A percentile compares a stretch with the other conserved stretches of the same genome.
Conservation (phyloP, 1,284 basidiomycete genomes). For the Ustilago crameri region DNA sequence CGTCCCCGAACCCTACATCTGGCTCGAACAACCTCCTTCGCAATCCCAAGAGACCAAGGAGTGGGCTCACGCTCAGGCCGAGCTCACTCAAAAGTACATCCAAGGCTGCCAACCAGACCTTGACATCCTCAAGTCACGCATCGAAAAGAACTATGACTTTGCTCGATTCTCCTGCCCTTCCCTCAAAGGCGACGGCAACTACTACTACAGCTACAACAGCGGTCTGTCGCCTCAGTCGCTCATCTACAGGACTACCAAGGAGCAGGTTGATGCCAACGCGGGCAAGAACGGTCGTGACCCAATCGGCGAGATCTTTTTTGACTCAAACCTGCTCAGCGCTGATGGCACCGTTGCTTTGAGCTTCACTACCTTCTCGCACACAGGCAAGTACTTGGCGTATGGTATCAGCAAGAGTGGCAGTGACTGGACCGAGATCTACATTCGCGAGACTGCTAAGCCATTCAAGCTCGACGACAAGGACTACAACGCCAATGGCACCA, state of each 20-base stretch:
- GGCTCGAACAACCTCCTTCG: conserved; percentile 64
- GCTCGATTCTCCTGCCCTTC: conserved; percentile 62
- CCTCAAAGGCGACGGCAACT: conserved; percentile 58
- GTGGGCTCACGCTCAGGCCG: conserved; percentile 61
- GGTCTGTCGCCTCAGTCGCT: conserved; percentile 64
- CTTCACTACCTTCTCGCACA: conserved; percentile 58
- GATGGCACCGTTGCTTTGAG: conserved; percentile 64
- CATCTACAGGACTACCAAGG: conserved; percentile 55
- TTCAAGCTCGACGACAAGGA: conserved; percentile 43
- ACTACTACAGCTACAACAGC: conserved; percentile 65
- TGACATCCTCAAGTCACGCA: conserved; percentile 54
- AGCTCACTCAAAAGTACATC: conserved; percentile 56
- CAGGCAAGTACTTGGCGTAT: conserved; percentile 63
- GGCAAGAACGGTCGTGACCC: conserved; percentile 48
- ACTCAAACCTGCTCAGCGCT: conserved; percentile 61
- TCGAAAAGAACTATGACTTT: conserved; percentile 63
- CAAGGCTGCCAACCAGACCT: conserved; percentile 55
- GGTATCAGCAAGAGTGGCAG: conserved; percentile 63
- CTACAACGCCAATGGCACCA: conserved; percentile 49
- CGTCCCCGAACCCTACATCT: conserved; percentile 65
- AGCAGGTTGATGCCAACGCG: conserved; percentile 46
- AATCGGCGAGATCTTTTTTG: conserved; percentile 62
- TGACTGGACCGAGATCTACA: conserved; percentile 64
- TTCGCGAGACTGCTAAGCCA: conserved; percentile 58
- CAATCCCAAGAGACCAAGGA: conserved; percentile 62